These are phyloP conservation scores for Podospora pseudopauciseta DNA, from an alignment of 495 filamentous ascomycete genomes.

Conservation along the genomic window DNA sequence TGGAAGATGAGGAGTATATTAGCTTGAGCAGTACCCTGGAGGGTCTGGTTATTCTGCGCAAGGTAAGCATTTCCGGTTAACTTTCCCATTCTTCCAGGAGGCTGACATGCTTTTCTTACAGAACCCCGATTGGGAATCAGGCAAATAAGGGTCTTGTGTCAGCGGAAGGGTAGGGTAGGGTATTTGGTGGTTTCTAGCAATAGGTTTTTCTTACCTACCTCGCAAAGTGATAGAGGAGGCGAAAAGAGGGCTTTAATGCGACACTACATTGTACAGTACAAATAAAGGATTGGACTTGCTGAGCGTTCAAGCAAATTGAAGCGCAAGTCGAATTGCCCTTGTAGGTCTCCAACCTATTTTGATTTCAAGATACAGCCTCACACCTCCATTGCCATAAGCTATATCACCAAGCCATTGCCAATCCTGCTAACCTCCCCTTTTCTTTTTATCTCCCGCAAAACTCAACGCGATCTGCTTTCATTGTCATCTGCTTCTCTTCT, in stretches of 20 bases:
- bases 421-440: no score
- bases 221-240: background rate
- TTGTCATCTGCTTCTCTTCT: no score
- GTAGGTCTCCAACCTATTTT: no score
- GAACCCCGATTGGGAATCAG: constrained; percentile 49
- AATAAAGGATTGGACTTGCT: background rate
- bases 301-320: background rate
- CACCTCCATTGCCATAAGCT: no score
- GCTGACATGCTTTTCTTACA: constrained; percentile 27
- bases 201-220: background rate
- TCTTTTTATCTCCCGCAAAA: no score
- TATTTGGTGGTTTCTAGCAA: constrained; percentile 1
- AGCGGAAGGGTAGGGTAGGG: background rate
- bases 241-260: background rate
- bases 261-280: background rate
- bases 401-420: no score
- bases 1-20: constrained; percentile 97
- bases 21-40: constrained; percentile 86
- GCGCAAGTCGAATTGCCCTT: background rate
- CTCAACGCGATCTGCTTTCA: no score
- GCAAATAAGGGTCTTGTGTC: constrained; percentile 31
- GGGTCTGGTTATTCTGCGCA: constrained; percentile 92
- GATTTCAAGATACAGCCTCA: no score
- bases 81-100: background rate
- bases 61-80: constrained; percentile 54